Evolutionary conservation across 31 red algal species (phyloP), one percentile per base, ranked within the genome.

Genomic region (Porphyra umbilicalis): DNA sequence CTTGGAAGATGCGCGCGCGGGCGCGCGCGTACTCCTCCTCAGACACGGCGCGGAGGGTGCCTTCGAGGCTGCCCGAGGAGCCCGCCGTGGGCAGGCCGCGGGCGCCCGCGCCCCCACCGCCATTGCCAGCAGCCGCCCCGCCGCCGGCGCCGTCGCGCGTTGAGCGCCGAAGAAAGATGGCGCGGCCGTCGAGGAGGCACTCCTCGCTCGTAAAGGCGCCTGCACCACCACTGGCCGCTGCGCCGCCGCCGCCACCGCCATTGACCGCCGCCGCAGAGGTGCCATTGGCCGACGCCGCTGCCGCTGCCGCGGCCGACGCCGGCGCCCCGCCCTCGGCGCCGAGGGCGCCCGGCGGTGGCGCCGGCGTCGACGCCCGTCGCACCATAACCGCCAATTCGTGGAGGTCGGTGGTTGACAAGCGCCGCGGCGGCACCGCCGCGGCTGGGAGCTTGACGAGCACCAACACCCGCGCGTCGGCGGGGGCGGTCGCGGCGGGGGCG

Each of bases 1-100:
- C 25, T 20, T 39, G 35, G 30, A 82, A 82, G 71, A 82, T 82
- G 35, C 81, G 71, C 37, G 81, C 81, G 30, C 81, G 71, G 14
- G 81, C 81, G 71, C 75, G 71, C 81, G 71, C 68, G 75, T 82
- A 82, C 75, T 82, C 81, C 75, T 82, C 81, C 75, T 82, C 81
- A 6, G 81, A 75, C 36, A 82, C 81, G 25, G 25, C 81, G 20
- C 81, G 81, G 75, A 82, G 71, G 3, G 75, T 75, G 3, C 36
- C 37, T n/a, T 82, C 81, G 18, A 82, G 35, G 35, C 38, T 75
- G 36, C 35, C 39, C 71, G 32, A 31, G 36, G 81, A 82, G 0
- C 36, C 71, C 35, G 81, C 35, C 71, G 68, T 33, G 16, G 71
- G 81, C n/a, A 82, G 75, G 36, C 33, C 75, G 35, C 81, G 57